Evolutionary conservation across 305 asterid species (phyloP).

Genomic region (Fraxinus platypoda): DNA sequence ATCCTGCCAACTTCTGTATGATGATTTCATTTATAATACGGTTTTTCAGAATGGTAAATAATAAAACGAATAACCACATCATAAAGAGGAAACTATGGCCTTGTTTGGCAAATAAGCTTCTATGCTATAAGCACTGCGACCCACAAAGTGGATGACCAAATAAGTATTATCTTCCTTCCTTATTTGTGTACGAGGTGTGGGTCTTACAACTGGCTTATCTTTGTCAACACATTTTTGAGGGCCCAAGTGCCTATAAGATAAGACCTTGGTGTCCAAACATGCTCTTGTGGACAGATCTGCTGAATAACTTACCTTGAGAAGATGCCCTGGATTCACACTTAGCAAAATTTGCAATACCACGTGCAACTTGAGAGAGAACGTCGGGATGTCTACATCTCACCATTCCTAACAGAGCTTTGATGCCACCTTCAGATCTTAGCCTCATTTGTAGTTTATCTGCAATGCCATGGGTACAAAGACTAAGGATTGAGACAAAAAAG

Average conservation of each 20-base stretch:
- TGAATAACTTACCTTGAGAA: conserved; percentile 50
- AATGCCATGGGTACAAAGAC: conserved; percentile 23
- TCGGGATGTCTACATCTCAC: conserved; percentile 95
- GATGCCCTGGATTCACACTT: conserved; percentile 95
- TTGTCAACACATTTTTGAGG: neutral
- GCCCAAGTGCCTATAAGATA: neutral
- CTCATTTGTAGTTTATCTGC: conserved; percentile 88
- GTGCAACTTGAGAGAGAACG: conserved; percentile 95
- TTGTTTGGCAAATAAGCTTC: neutral
- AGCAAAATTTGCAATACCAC: conserved; percentile 97
- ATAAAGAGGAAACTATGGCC: neutral
- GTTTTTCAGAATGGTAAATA: neutral
- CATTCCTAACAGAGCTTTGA: conserved; percentile 93
- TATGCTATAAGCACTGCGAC: neutral
- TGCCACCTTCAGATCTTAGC: conserved; percentile 95
- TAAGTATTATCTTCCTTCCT: neutral
- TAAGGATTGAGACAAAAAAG: conserved; percentile 15
- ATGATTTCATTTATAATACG: neutral
- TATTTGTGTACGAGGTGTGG: neutral
- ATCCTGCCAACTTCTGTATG: neutral
- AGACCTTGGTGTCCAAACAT: neutral
- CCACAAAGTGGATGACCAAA: neutral
- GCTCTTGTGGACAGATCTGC: neutral
- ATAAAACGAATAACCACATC: neutral
- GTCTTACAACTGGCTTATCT: neutral